Conservation (phyloP, 495 filamentous ascomycete species). For the Penicillium longicatenatum region DNA sequence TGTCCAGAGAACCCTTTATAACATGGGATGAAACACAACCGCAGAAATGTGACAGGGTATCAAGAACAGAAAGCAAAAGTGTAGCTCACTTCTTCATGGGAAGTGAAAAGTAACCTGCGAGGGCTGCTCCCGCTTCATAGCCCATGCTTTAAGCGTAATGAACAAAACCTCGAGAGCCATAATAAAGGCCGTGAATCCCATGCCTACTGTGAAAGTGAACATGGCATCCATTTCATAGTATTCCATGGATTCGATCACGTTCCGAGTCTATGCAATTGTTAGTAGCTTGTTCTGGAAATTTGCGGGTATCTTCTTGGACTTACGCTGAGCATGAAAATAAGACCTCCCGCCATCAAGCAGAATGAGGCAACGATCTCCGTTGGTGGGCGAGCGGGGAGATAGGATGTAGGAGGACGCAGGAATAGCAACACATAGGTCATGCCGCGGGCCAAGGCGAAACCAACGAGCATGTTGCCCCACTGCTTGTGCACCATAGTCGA, state of each 20-base stretch:
- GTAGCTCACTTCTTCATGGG: conserved; percentile 13
- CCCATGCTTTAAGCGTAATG: conserved; percentile 91
- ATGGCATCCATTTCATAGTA: conserved; percentile 73
- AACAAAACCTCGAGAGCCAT: conserved; percentile 82
- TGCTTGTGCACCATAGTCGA: conserved; percentile 93
- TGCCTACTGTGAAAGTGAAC: conserved; percentile 90
- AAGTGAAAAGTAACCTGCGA: conserved; percentile 29
- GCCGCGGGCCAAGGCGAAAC: conserved; percentile 73
- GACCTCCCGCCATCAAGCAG: conserved; percentile 81
- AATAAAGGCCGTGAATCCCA: conserved; percentile 79
- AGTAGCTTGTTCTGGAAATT: neutral
- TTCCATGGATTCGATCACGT: conserved; percentile 77
- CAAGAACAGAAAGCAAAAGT: conserved; percentile 6
- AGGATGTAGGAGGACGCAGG: conserved; percentile 78
- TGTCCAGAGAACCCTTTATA: neutral
- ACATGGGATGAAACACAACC: conserved; percentile 7
- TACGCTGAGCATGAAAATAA: conserved; percentile 93
- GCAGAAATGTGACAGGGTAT: conserved; percentile 30
- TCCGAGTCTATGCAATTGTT: conserved; percentile 55
- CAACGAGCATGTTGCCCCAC: conserved; percentile 87
- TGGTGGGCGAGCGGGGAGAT: conserved; percentile 86
- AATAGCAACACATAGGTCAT: conserved; percentile 81
- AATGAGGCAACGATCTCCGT: conserved; percentile 85
- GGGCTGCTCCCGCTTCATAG: conserved; percentile 60
- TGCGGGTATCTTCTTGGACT: conserved; percentile 31